Conservation (phyloP, 2,329 filamentous ascomycete species). For the Fusarium illudens region DNA sequence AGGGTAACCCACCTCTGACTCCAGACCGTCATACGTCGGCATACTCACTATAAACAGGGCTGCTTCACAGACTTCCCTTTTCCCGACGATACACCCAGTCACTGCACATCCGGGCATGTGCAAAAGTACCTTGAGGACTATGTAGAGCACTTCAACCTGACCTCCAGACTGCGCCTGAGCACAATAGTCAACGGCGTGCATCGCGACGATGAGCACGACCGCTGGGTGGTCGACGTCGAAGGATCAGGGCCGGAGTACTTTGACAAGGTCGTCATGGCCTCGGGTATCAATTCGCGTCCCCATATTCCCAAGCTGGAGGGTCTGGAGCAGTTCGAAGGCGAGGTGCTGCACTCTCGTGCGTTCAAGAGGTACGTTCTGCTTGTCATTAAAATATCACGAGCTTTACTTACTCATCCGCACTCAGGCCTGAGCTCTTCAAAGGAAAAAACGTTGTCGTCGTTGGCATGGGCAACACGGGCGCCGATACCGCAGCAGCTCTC, state of each 20-base stretch:
- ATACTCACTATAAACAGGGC: constrained; percentile 33
- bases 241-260: constrained; percentile 37
- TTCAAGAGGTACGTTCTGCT: constrained; percentile 43
- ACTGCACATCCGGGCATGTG: constrained; percentile 40
- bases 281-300: constrained; percentile 46
- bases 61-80: constrained; percentile 50
- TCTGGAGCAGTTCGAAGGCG: constrained; percentile 49
- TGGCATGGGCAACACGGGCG: constrained; percentile 52
- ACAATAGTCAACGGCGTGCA: constrained; percentile 31
- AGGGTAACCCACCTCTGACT: constrained; percentile 24
- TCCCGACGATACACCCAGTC: constrained; percentile 37
- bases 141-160: constrained; percentile 45
- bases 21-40: fast-evolving
- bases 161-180: constrained; percentile 38
- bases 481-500: constrained; percentile 45
- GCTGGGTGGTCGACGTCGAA: constrained; percentile 44
- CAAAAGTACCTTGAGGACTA: constrained; percentile 47
- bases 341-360: constrained; percentile 50
- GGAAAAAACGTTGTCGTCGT: constrained; percentile 55
- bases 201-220: constrained; percentile 27
- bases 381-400: fast-evolving
- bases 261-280: constrained; percentile 51
- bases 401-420: background rate
- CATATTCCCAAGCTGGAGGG: constrained; percentile 49
- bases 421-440: constrained; percentile 45